Conservation (phyloP, 2,329 filamentous ascomycete genomes). For the Colletotrichum agaves region DNA sequence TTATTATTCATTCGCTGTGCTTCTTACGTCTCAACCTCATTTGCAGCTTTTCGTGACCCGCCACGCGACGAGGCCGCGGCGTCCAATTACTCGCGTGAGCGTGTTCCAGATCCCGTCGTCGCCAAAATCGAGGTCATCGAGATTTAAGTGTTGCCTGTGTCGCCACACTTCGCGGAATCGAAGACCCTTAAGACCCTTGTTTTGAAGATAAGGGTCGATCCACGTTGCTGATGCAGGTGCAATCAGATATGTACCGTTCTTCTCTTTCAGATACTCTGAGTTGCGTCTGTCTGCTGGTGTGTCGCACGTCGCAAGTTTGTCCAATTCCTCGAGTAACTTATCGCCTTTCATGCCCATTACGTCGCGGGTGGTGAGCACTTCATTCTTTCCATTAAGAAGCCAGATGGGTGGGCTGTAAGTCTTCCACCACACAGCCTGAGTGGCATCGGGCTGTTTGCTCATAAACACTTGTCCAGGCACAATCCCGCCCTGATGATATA, state of each 20-base stretch:
- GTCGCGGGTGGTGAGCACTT: slow-evolving; percentile 75
- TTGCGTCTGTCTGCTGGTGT: slow-evolving; percentile 65
- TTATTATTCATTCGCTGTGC: slow-evolving; percentile 26
- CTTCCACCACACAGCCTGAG: slow-evolving; percentile 84
- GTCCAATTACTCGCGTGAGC: slow-evolving; percentile 72
- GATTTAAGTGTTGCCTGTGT: slow-evolving; percentile 74
- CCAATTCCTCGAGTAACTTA: slow-evolving; percentile 68
- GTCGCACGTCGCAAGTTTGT: slow-evolving; percentile 70
- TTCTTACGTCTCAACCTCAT: neutral
- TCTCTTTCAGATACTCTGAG: slow-evolving; percentile 67
- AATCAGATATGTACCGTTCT: slow-evolving; percentile 75
- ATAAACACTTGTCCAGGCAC: slow-evolving; percentile 81
- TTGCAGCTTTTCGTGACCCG: slow-evolving; percentile 71
- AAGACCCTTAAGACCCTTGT: slow-evolving; percentile 69
- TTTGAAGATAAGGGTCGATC: slow-evolving; percentile 70
- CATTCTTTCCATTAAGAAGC: slow-evolving; percentile 81
- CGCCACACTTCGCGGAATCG: slow-evolving; percentile 77
- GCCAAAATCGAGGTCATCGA: slow-evolving; percentile 84
- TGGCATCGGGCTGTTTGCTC: slow-evolving; percentile 74
- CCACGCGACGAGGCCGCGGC: slow-evolving; percentile 71
- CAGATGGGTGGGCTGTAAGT: slow-evolving; percentile 85
- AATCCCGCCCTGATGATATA: slow-evolving; percentile 83
- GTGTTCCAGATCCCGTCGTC: slow-evolving; percentile 82
- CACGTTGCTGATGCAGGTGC: slow-evolving; percentile 78
- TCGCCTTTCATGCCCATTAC: slow-evolving; percentile 77